These are phyloP conservation scores for Melocanna baccifera DNA, from an alignment of 176 grass and related monocot species.

Conservation along the genomic window DNA sequence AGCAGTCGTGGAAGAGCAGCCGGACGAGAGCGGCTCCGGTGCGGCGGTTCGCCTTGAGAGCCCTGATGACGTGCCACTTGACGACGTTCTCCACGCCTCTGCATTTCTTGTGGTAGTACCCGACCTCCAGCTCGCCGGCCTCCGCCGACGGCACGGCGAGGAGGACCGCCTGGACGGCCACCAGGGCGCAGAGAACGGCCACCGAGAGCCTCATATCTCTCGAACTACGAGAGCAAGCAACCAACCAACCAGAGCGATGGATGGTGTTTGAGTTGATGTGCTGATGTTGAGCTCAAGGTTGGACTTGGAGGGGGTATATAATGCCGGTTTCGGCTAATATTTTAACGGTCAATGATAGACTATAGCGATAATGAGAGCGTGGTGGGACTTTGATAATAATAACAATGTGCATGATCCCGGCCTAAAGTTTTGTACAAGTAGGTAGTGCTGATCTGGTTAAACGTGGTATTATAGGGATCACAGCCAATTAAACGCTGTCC, in stretches of 20 bases:
- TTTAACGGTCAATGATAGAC: conserved; percentile 6
- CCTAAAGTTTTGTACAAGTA: not conserved
- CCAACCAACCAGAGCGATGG: not conserved
- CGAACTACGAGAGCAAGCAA: not conserved
- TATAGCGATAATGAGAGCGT: not conserved
- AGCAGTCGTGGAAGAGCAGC: not conserved
- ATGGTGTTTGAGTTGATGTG: not conserved
- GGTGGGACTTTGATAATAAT: not conserved
- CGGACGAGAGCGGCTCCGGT: conserved; percentile 53
- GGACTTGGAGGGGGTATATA: conserved; percentile 32
- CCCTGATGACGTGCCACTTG: conserved; percentile 32
- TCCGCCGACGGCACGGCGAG: not conserved
- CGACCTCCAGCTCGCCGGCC: conserved; percentile 25
- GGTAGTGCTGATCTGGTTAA: not conserved
- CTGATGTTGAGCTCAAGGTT: not conserved
- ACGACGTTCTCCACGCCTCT: conserved; percentile 37
- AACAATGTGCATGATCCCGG: not conserved
- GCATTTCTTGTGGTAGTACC: conserved; percentile 48
- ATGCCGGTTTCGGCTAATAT: not conserved
- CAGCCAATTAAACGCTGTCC: not conserved
- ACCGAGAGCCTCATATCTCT: conserved; percentile 33
- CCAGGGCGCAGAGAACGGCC: conserved; percentile 18
- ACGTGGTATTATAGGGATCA: not conserved
- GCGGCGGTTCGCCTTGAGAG: conserved; percentile 44
- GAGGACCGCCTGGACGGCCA: conserved; percentile 27